Conservation (phyloP, 768 basidiomycete genomes). For the Tulasnella sp. region DNA sequence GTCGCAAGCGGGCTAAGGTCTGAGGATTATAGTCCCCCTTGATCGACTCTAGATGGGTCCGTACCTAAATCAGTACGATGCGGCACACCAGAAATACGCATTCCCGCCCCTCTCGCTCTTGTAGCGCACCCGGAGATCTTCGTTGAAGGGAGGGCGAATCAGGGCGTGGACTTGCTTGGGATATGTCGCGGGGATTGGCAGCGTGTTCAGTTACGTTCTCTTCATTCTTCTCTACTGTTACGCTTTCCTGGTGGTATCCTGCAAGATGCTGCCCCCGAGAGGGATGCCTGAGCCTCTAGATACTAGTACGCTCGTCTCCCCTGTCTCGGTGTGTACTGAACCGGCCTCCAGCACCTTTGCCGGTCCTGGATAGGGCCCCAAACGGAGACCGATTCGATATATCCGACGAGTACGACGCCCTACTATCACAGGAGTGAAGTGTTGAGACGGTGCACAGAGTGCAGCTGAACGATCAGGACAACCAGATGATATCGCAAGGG, state of each 20-base stretch:
- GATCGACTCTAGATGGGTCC: conserved; percentile 54
- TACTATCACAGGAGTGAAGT: too few relatives aligned
- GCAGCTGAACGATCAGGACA: too few relatives aligned
- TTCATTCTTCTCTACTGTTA: conserved; percentile 13
- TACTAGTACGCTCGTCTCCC: conserved; percentile 16
- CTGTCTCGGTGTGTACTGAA: conserved; percentile 9
- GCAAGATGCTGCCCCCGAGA: not conserved
- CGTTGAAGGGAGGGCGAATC: conserved; percentile 29
- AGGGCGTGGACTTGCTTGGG: conserved; percentile 36
- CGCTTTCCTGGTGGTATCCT: conserved; percentile 7
- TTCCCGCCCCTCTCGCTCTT: conserved; percentile 24
- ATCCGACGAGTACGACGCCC: too few relatives aligned
- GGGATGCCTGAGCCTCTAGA: too few relatives aligned
- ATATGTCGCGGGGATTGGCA: conserved; percentile 44
- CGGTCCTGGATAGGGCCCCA: too few relatives aligned
- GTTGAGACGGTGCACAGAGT: too few relatives aligned
- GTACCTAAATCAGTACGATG: conserved; percentile 41
- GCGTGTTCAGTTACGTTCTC: not conserved
- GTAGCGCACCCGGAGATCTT: conserved; percentile 37
- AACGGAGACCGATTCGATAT: too few relatives aligned
- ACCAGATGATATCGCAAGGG: too few relatives aligned
- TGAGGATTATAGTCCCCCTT: conserved; percentile 58
- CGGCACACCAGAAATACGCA: conserved; percentile 55
- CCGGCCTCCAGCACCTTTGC: too few relatives aligned
- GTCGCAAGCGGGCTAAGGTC: conserved; percentile 76